Evolutionary conservation across 2,329 filamentous ascomycete species (phyloP).

Genomic region (Pseudogymnoascus sp.): DNA sequence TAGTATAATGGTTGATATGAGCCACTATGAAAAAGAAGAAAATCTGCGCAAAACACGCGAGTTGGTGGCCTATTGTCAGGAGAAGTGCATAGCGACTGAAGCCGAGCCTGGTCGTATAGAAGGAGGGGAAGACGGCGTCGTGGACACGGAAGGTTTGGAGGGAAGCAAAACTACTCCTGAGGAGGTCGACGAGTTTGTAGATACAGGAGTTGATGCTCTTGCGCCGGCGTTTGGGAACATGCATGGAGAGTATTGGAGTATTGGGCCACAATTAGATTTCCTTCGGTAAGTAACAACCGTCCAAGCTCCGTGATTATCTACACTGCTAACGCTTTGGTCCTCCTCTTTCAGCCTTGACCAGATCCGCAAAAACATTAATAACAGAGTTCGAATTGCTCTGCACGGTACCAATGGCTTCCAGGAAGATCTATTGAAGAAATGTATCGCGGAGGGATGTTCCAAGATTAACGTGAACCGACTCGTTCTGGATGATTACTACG

Average conservation of each 20-base stretch:
- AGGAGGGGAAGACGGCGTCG: conserved; percentile 13
- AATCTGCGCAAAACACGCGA: conserved; percentile 59
- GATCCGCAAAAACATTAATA: conserved; percentile 31
- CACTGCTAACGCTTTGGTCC: not conserved
- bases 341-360: conserved; percentile 30
- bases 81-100: conserved; percentile 58
- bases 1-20: conserved; percentile 70
- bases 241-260: conserved; percentile 48
- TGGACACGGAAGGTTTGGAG: conserved; percentile 12
- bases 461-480: conserved; percentile 55
- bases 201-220: conserved; percentile 57
- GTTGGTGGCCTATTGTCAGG: conserved; percentile 57
- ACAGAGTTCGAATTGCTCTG: conserved; percentile 42
- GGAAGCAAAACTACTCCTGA: conserved; percentile 53
- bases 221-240: conserved; percentile 61
- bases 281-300: not conserved
- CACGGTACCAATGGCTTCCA: conserved; percentile 53
- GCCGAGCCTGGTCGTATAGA: conserved; percentile 46
- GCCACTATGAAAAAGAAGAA: conserved; percentile 61
- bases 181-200: conserved; percentile 54
- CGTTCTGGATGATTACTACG: conserved; percentile 40
- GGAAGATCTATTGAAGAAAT: conserved; percentile 42
- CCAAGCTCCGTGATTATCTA: not conserved
- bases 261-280: conserved; percentile 12
- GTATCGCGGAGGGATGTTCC: conserved; percentile 45